These are phyloP conservation scores for Penstemon barbatus DNA, from an alignment of 257 asterid genomes.

Conservation along the genomic window DNA sequence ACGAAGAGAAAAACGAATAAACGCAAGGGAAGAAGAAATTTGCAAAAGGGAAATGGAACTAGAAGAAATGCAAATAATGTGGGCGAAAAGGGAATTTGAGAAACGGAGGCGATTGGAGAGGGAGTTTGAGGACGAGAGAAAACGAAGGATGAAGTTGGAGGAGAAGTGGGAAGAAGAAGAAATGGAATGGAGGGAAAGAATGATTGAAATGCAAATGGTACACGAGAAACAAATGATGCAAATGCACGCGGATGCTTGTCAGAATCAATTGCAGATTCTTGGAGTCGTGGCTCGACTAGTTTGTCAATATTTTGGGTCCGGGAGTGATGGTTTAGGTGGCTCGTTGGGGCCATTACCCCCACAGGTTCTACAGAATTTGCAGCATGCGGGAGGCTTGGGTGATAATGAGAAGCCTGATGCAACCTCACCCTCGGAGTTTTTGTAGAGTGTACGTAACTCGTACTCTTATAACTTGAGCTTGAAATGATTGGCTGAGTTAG, in stretches of 20 bases:
- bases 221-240: constrained; percentile 94
- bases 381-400: constrained; percentile 68
- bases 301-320: constrained; percentile 72
- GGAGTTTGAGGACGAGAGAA: constrained; percentile 66
- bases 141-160: constrained; percentile 66
- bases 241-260: constrained; percentile 83
- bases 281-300: constrained; percentile 61
- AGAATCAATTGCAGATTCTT: constrained; percentile 73
- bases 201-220: constrained; percentile 71
- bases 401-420: constrained; percentile 66
- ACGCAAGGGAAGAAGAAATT: constrained; percentile 48
- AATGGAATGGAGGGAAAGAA: constrained; percentile 88
- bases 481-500: constrained; percentile 24
- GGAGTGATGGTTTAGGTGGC: constrained; percentile 59
- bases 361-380: constrained; percentile 74
- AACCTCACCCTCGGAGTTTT: constrained; percentile 66
- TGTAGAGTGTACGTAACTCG: constrained; percentile 41
- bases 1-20: constrained; percentile 35
- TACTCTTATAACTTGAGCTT: constrained; percentile 20
- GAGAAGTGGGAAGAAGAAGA: constrained; percentile 87
- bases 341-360: constrained; percentile 61
- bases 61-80: constrained; percentile 46
- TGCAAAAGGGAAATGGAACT: constrained; percentile 33
- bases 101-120: constrained; percentile 59
- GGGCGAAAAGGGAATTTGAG: constrained; percentile 62